Conservation (phyloP, 306 rosid genomes). For the Nissolia schottii region DNA sequence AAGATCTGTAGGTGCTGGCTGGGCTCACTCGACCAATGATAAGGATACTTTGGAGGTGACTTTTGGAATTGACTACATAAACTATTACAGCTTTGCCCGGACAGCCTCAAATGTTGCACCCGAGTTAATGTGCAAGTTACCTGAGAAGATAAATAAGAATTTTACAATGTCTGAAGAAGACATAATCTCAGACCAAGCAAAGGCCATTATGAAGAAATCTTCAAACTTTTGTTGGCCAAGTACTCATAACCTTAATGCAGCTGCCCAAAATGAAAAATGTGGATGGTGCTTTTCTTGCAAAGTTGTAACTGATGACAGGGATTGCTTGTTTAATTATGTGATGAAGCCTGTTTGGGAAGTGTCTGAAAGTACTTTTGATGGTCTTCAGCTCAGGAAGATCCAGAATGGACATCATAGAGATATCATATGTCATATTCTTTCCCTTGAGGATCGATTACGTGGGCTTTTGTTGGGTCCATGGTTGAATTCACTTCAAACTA, state of each 20-base stretch:
- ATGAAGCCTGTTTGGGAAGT: conserved; percentile 43
- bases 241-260: conserved; percentile 40
- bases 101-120: conserved; percentile 63
- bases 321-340: conserved; percentile 67
- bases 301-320: conserved; percentile 56
- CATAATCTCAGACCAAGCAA: conserved; percentile 63
- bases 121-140: conserved; percentile 52
- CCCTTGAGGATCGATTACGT: conserved; percentile 73
- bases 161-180: conserved; percentile 60
- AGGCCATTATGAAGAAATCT: conserved; percentile 64
- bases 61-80: conserved; percentile 44
- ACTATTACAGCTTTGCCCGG: conserved; percentile 73
- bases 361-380: conserved; percentile 39
- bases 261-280: conserved; percentile 70
- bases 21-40: conserved; percentile 23
- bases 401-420: conserved; percentile 63
- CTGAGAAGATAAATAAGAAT: conserved; percentile 55
- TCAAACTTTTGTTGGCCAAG: conserved; percentile 65
- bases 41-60: conserved; percentile 28
- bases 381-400: conserved; percentile 40
- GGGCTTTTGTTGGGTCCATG: conserved; percentile 93
- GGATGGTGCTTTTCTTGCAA: conserved; percentile 94
- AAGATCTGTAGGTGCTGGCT: conserved; percentile 36
- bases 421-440: conserved; percentile 54
- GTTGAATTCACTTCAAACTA: conserved; percentile 58